Percentiles rank a stretch among this genome's conserved stretches.
phyloP scores from a whole-genome alignment of 371 early-diverging fungal species.

The Actinomortierella wolfii region DNA sequence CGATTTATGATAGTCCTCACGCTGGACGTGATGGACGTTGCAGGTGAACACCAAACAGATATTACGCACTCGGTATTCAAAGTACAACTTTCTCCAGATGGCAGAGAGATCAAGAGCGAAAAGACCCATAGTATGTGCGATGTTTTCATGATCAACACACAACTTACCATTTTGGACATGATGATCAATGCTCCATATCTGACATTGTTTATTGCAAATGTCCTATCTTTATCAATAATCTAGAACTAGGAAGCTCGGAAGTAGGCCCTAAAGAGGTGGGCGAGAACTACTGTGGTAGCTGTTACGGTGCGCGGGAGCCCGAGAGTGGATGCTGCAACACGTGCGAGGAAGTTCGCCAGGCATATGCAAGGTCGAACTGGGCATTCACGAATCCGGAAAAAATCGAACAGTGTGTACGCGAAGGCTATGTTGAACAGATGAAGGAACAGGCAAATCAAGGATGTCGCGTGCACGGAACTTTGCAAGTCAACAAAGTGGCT shows the following conservation, averaged over 20 bases:
- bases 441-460: slow-evolving; percentile 86
- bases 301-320: slow-evolving; percentile 80
- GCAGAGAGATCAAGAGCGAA: slow-evolving; percentile 64
- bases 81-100: slow-evolving; percentile 72
- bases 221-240: too few species aligned
- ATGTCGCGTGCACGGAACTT: slow-evolving; percentile 82
- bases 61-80: slow-evolving; percentile 83
- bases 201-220: too few species aligned
- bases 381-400: slow-evolving; percentile 70
- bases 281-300: slow-evolving; percentile 83
- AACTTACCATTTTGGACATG: too few species aligned
- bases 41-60: slow-evolving; percentile 89
- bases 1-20: slow-evolving; percentile 63
- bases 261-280: slow-evolving; percentile 49
- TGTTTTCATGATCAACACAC: too few species aligned
- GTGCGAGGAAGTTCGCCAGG: slow-evolving; percentile 90
- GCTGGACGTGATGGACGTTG: slow-evolving; percentile 94
- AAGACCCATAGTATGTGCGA: slow-evolving; percentile 52
- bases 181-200: too few species aligned
- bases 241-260: slow-evolving; percentile 38
- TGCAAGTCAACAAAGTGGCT: slow-evolving; percentile 90
- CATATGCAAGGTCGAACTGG: slow-evolving; percentile 86
- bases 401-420: slow-evolving; percentile 92
- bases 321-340: slow-evolving; percentile 92
- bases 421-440: slow-evolving; percentile 81